Evolutionary conservation across 1,284 basidiomycete species (phyloP).

Genomic region (Kwoniella shivajii): DNA sequence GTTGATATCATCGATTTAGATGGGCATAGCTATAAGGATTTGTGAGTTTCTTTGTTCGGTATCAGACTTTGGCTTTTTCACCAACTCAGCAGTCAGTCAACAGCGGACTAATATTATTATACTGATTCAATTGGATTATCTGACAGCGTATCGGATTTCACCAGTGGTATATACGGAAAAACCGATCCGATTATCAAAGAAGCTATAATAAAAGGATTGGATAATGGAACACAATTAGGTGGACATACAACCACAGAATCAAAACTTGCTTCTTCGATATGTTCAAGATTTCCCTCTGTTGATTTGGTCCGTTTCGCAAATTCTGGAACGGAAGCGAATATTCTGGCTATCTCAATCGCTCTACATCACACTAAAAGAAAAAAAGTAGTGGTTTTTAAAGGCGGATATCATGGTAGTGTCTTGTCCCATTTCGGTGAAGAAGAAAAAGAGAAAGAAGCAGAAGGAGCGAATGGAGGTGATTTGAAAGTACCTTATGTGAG

Average conservation of each 20-base stretch:
- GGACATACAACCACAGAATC: conserved; percentile 29
- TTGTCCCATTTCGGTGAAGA: conserved; percentile 25
- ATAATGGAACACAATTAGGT: conserved; percentile 30
- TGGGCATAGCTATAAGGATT: conserved; percentile 30
- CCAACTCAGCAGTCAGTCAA: too few relatives aligned
- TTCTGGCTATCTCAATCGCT: conserved; percentile 57
- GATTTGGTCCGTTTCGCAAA: conserved; percentile 48
- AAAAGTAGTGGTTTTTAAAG: conserved; percentile 36
- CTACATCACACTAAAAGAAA: conserved; percentile 46
- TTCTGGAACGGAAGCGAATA: conserved; percentile 55
- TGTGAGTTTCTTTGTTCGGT: conserved; percentile 24
- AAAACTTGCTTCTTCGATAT: conserved; percentile 21
- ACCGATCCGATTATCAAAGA: conserved; percentile 22
- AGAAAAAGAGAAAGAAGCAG: too few relatives aligned
- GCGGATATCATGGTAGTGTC: conserved; percentile 36
- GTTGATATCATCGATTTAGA: conserved; percentile 25
- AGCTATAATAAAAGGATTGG: conserved; percentile 24
- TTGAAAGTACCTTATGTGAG: conserved; percentile 26
- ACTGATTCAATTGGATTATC: too few relatives aligned
- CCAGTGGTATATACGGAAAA: conserved; percentile 37
- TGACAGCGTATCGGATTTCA: conserved; percentile 32
- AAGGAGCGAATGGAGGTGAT: conserved; percentile 11
- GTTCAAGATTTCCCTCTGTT: conserved; percentile 30
- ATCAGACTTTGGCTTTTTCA: too few relatives aligned
- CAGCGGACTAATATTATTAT: too few relatives aligned